Percentiles rank a stretch among this genome's conserved stretches.
These are phyloP conservation scores for Cynanchum wilfordii DNA, from an alignment of 257 asterid species.

Conservation along the genomic window DNA sequence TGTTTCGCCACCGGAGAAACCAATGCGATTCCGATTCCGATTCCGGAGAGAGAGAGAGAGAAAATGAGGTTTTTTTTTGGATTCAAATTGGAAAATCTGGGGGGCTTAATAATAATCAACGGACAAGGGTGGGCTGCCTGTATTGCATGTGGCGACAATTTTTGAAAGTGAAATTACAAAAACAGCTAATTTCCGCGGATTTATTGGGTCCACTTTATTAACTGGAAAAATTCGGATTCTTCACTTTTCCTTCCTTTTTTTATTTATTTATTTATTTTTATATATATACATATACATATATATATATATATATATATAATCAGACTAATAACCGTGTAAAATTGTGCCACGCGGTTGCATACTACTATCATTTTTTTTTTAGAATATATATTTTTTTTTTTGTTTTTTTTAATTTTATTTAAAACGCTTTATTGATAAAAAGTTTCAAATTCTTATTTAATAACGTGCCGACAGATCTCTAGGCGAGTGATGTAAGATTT, in stretches of 20 bases:
- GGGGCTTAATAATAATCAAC: conserved; percentile 4
- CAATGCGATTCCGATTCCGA: not conserved
- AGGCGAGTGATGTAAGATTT: no score
- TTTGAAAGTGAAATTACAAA: not conserved
- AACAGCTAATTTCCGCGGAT: conserved; percentile 1
- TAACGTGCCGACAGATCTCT: no score
- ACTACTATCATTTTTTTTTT: no score
- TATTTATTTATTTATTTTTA: not conserved
- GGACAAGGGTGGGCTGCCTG: no score
- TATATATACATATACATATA: no score
- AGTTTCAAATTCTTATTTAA: no score
- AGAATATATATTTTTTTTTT: no score
- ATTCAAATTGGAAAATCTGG: not conserved
- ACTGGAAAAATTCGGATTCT: not conserved
- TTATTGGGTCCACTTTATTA: not conserved
- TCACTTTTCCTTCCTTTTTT: not conserved
- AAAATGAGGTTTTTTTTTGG: not conserved
- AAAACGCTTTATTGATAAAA: no score
- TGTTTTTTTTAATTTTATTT: no score
- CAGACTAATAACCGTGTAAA: no score
- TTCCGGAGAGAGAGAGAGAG: not conserved
- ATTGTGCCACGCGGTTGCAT: not conserved
- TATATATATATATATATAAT: no score
- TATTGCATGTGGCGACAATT: conserved; percentile 1
- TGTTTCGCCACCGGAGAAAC: conserved; percentile 7